Evolutionary conservation across 202 grass and related monocot genomes (phyloP), one percentile per base, ranked within the genome.

Genomic region (Sporobolus alterniflorus): DNA sequence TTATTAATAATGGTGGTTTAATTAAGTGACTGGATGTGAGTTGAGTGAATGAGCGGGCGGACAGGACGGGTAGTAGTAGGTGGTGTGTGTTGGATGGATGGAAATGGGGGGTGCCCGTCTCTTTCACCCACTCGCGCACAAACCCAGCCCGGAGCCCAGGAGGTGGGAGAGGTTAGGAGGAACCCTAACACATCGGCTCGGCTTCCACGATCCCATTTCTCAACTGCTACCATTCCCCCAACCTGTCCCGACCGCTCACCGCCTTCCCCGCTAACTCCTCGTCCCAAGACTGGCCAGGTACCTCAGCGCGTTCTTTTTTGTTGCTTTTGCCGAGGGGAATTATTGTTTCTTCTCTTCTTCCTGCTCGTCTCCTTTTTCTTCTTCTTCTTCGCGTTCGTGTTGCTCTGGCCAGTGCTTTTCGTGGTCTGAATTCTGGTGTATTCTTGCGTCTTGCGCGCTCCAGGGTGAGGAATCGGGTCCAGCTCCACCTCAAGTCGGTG

Each of bases 61-160:
- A 21, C 39, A 8, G 13, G 67, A 7, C 22, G 25, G 63, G 54
- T 77, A n/a, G n/a, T n/a, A n/a, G n/a, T n/a, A 42, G 67, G 74
- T 33, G 36, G 36, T 8, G 36, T 39, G 36, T 4, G 4, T 4
- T 39, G 36, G 36, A 39, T 39, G 36, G 36, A 39, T 39, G 36
- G n/a, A n/a, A n/a, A n/a, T n/a, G n/a, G n/a, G n/a, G n/a, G 40
- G 39, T 59, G 48, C 51, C 42, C 12, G 42, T 80, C 69, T 26
- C 40, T 84, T 84, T 80, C 87, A 84, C 75, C 81, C 75, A 68
- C 69, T 41, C 51, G 42, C 47, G 46, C 50, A 66, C 80, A 83
- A 30, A 64, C 26, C 43, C 51, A 22, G 3, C 47, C 47, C 29
- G 54, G 57, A 16, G 21, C n/a, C n/a, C n/a, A 3, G 11, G 24